phyloP scores from a whole-genome alignment of 2,329 filamentous ascomycete genomes.

The Arthroderma uncinatum region DNA sequence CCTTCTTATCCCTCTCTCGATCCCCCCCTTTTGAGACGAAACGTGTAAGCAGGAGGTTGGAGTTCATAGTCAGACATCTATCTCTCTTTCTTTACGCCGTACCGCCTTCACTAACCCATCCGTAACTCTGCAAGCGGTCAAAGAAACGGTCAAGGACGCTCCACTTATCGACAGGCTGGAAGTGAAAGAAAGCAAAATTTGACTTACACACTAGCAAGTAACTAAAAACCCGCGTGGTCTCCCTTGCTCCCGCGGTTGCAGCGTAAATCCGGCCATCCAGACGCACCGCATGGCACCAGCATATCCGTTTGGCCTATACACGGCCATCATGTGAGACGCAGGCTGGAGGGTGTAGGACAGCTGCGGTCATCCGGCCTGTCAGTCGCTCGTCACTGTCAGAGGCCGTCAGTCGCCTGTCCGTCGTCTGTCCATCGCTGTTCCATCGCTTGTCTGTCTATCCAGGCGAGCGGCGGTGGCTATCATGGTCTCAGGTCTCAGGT shows the following conservation, averaged over 20 bases:
- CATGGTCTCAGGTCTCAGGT: too few relatives aligned
- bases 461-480: too few relatives aligned
- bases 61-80: not conserved
- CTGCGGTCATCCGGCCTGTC: not conserved
- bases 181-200: not conserved
- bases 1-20: not conserved
- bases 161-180: not conserved
- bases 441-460: too few relatives aligned
- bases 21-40: not conserved
- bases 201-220: not conserved
- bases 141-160: not conserved
- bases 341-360: not conserved
- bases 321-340: not conserved
- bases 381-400: not conserved
- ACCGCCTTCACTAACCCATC: not conserved
- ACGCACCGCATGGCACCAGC: too few relatives aligned
- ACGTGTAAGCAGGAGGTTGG: not conserved
- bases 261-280: too few relatives aligned
- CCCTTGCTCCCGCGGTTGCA: not conserved
- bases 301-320: not conserved
- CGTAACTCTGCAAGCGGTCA: not conserved
- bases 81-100: not conserved
- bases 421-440: too few relatives aligned
- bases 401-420: too few relatives aligned
- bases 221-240: constrained; percentile 1